These are phyloP conservation scores for Iris pallida DNA, from an alignment of 116 monocot genomes.

Conservation along the genomic window DNA sequence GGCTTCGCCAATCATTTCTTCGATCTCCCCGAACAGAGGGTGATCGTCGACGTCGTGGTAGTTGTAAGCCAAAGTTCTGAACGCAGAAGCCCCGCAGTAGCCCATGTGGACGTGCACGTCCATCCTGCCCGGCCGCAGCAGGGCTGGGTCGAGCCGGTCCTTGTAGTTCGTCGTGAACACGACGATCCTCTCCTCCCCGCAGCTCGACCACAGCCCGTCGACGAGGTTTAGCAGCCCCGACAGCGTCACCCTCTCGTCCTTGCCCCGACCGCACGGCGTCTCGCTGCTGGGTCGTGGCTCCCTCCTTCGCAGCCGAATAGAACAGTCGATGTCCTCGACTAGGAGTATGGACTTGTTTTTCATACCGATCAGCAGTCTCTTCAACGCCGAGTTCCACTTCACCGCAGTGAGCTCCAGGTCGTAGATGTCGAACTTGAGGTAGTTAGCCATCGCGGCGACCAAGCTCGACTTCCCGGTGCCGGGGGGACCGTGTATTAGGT, in stretches of 20 bases:
- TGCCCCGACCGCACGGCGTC: background rate
- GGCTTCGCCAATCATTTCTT: background rate
- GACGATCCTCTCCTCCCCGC: constrained; percentile 4
- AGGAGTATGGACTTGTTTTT: constrained; percentile 2
- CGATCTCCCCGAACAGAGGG: background rate
- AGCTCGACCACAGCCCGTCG: constrained; percentile 6
- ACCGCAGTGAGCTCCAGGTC: constrained; percentile 23
- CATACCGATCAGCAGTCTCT: background rate
- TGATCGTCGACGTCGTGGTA: background rate
- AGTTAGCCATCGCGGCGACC: constrained; percentile 33
- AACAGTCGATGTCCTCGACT: constrained; percentile 10
- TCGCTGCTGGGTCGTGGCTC: no score
- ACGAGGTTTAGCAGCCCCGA: background rate
- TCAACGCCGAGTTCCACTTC: background rate
- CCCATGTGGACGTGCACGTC: background rate
- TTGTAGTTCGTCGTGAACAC: constrained; percentile 8
- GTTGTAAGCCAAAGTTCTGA: background rate
- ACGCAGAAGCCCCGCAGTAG: background rate
- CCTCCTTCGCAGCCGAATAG: background rate
- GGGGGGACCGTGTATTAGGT: constrained; percentile 34
- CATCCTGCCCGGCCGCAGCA: constrained; percentile 8
- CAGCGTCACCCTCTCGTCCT: background rate
- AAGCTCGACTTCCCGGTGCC: constrained; percentile 39
- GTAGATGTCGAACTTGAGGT: constrained; percentile 27
- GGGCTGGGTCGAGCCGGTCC: background rate